Evolutionary conservation across 768 basidiomycete species (phyloP).

Genomic region (Rhizopogon vinicolor): DNA sequence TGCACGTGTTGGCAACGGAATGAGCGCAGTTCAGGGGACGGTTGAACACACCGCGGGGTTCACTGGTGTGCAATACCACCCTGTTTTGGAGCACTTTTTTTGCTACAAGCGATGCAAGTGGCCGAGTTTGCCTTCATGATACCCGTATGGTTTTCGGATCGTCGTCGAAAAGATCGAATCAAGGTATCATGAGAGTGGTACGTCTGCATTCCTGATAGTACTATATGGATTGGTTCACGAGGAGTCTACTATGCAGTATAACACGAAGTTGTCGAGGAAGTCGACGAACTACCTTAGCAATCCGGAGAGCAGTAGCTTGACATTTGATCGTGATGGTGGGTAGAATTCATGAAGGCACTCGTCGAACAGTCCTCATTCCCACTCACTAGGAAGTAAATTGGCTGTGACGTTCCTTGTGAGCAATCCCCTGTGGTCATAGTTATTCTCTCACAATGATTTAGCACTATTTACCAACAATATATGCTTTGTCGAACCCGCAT

Average conservation of each 20-base stretch:
- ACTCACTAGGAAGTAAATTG: constrained; percentile 48
- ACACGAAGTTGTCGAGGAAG: constrained; percentile 42
- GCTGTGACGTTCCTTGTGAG: constrained; percentile 66
- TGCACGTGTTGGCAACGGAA: constrained; percentile 34
- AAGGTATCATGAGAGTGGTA: constrained; percentile 56
- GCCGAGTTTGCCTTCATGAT: constrained; percentile 65
- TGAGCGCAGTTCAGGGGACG: constrained; percentile 40
- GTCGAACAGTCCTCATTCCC: too few relatives aligned
- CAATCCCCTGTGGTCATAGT: neutral
- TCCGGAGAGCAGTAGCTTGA: constrained; percentile 66
- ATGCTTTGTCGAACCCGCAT: constrained; percentile 57
- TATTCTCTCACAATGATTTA: constrained; percentile 20
- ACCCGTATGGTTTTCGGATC: constrained; percentile 73
- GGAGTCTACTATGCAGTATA: constrained; percentile 39
- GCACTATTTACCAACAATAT: constrained; percentile 72
- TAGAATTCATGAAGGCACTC: neutral
- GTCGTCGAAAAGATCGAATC: constrained; percentile 32
- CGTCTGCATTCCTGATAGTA: constrained; percentile 5
- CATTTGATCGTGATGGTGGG: constrained; percentile 65
- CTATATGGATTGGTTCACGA: constrained; percentile 1
- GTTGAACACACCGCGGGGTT: constrained; percentile 52
- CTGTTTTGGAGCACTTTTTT: constrained; percentile 65
- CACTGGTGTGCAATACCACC: constrained; percentile 65
- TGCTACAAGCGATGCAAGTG: constrained; percentile 54
- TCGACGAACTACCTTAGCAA: constrained; percentile 37